Base-by-base conservation (phyloP, 441 rosid genomes). In the Eruca vesicaria region DNA sequence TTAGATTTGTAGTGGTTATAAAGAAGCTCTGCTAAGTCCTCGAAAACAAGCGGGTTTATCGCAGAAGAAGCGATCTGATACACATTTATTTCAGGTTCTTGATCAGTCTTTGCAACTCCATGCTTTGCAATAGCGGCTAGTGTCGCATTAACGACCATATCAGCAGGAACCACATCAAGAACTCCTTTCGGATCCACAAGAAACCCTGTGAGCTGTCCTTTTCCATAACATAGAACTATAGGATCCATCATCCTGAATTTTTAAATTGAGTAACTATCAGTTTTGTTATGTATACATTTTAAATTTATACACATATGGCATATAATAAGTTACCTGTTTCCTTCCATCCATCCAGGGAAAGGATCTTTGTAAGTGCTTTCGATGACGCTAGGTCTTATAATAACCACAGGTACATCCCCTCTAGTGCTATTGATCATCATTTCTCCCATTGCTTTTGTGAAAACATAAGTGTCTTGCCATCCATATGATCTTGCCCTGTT, bases 311-410 rank as follows among this genome's bases (percentile, higher is more conserved):
- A 43, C n/a, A 6, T 20, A 28, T 35, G 23, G 4, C 23, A 48
- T 12, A 36, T 32, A 5, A 36, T 32, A 5, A 15, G 7, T 15
- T 28, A 88, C 98, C 98, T 88, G 62, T 90, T 94, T 76, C 99
- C 98, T 84, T 95, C 99, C 94, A 95, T 90, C 98, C 99, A 95
- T 59, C 99, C 98, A 1, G 98, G 94, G 75, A 95, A 92, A 20
- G 99, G 98, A 28, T 95, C 99, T 79, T 80, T 86, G 81, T 73
- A 87, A 60, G 99, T 92, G 80, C 99, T 95, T 74, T 92, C 98
- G 6, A 92, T 89, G 31, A 92, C 94, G 35, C 98, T 92, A 5
- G 99, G 98, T 21, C 99, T 80, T 21, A 95, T 83, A 28, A 95
- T 86, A 59, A 92, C 89, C 0, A 92, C 90, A 1, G 97, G 98